Base-by-base conservation (phyloP, 768 basidiomycete species). In the Saitozyma sp. region DNA sequence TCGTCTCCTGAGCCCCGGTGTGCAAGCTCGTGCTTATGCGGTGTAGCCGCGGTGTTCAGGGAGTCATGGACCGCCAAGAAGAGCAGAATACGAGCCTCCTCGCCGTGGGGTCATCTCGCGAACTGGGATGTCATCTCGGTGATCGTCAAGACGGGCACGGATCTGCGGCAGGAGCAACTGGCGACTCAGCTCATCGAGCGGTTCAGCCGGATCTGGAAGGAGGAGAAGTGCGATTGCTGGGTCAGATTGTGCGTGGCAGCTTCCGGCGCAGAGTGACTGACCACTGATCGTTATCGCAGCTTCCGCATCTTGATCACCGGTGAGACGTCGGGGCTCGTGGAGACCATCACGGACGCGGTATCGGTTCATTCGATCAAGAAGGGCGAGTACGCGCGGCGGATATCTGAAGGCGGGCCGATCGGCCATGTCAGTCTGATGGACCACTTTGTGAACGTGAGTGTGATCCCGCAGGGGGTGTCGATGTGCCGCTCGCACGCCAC, bases 281-380 rank as follows among this genome's bases (percentile, higher is more conserved):
- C 48, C 14, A 54, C 54, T 62, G 19, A 59, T 20, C 6, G 13
- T 29, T 2, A 5, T 29, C 11, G 0, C 69, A 96, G 94, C 80
- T 98, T 98, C 84, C 88, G 91, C 4, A 99, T 99, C 62, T 80
- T 97, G 62, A 95, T 97, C 65, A 96, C 93, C 0, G 93, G 94
- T 6, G 90, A 89, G 51, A 86, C 86, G 3, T 97, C 96, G 11
- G 96, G 94, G 20, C 80, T 99, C 54, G 92, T 99, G 0, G 96
- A 99, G 81, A 99, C 96, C 0, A 97, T 99, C 67, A 97, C 92
- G 4, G 96, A 99, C 70, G 90, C 95, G 0, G 92, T 98, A 0
- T 98, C 96, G 6, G 92, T 99, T 69, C 96, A 99, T 77, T 98
- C 96, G 0, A 96, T 99, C 79, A 99, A 99, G 84, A 99, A 99